Evolutionary conservation across 305 asterid genomes (phyloP).

Genomic region (Fraxinus sp.): DNA sequence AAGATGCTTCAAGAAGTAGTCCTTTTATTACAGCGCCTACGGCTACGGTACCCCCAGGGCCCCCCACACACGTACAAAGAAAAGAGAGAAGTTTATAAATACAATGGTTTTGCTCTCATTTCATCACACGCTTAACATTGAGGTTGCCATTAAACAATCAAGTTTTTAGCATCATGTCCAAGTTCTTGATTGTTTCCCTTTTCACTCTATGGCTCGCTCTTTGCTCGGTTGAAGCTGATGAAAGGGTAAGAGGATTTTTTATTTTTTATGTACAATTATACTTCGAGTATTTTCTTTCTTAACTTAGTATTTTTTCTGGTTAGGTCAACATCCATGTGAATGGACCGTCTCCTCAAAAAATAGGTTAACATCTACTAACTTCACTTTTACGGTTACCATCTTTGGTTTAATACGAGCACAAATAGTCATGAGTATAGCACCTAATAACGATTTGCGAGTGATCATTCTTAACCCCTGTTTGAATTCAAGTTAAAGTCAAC

Average conservation of each 20-base stretch:
- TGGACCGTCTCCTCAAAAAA: slow-evolving; percentile 10
- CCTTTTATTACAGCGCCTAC: neutral
- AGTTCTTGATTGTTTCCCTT: slow-evolving; percentile 22
- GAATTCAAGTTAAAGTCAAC: neutral
- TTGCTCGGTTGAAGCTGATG: slow-evolving; percentile 22
- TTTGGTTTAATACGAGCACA: neutral
- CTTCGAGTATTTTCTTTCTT: neutral
- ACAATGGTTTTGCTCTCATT: neutral
- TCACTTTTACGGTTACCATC: neutral
- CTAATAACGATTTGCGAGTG: neutral
- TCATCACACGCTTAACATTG: neutral
- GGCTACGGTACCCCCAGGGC: neutral
- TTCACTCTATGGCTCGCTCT: slow-evolving; percentile 23
- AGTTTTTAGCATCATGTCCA: slow-evolving; percentile 16
- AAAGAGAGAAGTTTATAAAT: neutral
- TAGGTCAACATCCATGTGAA: neutral
- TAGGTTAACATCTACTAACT: slow-evolving; percentile 4
- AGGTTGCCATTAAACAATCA: neutral
- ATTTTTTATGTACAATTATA: neutral
- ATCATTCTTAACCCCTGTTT: neutral
- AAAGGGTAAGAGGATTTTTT: slow-evolving; percentile 12
- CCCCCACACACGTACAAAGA: neutral
- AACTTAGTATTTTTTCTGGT: neutral
- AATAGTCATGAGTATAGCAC: no score
- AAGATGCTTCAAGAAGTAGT: neutral